These are phyloP conservation scores for Uronychia binucleata DNA, from an alignment of 73 alveolate genomes.

Conservation along the genomic window DNA sequence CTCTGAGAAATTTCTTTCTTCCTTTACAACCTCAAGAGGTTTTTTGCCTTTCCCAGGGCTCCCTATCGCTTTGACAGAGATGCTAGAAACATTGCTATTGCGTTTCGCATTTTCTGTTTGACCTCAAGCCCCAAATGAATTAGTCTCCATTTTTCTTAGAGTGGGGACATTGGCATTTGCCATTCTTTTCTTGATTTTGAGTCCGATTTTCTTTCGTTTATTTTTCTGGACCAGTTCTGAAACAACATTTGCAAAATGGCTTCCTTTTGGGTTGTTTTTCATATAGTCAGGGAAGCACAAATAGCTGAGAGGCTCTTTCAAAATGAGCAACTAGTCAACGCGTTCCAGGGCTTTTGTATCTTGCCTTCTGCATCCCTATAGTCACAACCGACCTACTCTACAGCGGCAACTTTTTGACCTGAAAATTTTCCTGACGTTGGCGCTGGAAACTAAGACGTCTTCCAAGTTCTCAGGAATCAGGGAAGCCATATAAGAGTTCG, in stretches of 20 bases:
- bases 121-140: too few relatives aligned
- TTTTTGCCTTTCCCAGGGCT: too few relatives aligned
- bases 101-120: too few relatives aligned
- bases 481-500: neutral
- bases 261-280: neutral
- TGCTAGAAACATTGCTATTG: too few relatives aligned
- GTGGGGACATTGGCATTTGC: too few relatives aligned
- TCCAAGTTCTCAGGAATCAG: neutral
- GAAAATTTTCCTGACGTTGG: neutral
- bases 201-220: neutral
- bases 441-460: too few relatives aligned
- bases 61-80: too few relatives aligned
- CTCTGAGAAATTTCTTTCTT: too few relatives aligned
- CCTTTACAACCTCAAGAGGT: too few relatives aligned
- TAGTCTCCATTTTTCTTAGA: too few relatives aligned
- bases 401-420: neutral
- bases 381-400: too few relatives aligned
- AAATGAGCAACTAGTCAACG: neutral
- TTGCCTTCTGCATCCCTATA: neutral
- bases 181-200: neutral
- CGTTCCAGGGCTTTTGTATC: neutral
- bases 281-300: neutral
- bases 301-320: neutral
- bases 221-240: neutral
- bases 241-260: neutral